These are phyloP conservation scores for Cutaneotrichosporon daszewskae DNA, from an alignment of 1,284 basidiomycete species.

Conservation along the genomic window DNA sequence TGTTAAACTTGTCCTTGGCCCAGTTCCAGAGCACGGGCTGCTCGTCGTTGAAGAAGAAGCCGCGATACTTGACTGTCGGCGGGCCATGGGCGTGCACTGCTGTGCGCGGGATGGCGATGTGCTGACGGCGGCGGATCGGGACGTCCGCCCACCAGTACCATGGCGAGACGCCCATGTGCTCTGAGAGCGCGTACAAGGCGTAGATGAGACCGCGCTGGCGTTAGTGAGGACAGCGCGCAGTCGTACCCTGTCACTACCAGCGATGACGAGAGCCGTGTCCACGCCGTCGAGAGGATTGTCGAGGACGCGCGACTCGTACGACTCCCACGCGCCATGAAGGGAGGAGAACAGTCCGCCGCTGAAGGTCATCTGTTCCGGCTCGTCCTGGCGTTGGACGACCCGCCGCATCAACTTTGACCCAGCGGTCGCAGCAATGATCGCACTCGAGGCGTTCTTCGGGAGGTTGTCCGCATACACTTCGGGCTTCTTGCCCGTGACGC, in stretches of 20 bases:
- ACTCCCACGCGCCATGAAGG: constrained; percentile 61
- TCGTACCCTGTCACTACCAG: constrained; percentile 58
- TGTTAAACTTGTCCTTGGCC: constrained; percentile 60
- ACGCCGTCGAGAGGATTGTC: constrained; percentile 57
- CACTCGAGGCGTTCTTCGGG: constrained; percentile 36
- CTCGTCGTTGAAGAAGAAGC: constrained; percentile 59
- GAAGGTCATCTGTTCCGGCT: too few species aligned
- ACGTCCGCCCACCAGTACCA: constrained; percentile 58
- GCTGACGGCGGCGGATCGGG: constrained; percentile 52
- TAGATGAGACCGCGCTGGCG: constrained; percentile 53
- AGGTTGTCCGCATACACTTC: constrained; percentile 19
- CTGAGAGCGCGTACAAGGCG: constrained; percentile 62
- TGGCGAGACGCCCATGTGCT: constrained; percentile 57
- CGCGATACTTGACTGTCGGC: constrained; percentile 64
- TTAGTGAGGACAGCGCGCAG: too few species aligned
- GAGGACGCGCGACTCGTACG: constrained; percentile 55
- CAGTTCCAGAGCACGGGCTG: constrained; percentile 57
- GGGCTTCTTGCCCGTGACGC: constrained; percentile 56
- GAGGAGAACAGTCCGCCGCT: too few species aligned
- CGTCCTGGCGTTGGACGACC: background rate
- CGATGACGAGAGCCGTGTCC: constrained; percentile 58
- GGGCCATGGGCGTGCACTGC: constrained; percentile 58
- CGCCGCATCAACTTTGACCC: constrained; percentile 55
- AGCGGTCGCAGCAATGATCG: constrained; percentile 61
- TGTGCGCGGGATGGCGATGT: constrained; percentile 52